These are phyloP conservation scores for Boletus speciosus DNA, from an alignment of 768 basidiomycete species.

Conservation along the genomic window DNA sequence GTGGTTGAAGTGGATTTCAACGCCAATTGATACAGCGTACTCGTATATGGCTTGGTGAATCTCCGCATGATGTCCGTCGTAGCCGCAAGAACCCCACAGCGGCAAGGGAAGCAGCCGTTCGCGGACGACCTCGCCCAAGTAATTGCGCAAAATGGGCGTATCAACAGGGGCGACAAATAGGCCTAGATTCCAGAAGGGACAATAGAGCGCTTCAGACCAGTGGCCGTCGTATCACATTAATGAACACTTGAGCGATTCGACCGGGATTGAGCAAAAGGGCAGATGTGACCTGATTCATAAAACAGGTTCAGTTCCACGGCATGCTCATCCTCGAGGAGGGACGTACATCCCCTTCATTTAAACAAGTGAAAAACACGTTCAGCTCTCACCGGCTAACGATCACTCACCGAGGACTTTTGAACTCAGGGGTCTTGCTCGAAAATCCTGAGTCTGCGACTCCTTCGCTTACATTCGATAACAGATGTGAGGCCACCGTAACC, in stretches of 20 bases:
- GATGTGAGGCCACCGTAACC: constrained; percentile 9
- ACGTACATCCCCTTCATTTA: constrained; percentile 15
- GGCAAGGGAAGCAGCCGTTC: constrained; percentile 15
- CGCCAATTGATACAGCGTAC: constrained; percentile 18
- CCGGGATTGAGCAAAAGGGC: constrained; percentile 24
- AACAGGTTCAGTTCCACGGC: neutral
- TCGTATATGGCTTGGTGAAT: constrained; percentile 19
- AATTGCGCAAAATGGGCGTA: constrained; percentile 17
- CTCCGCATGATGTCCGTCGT: constrained; percentile 29
- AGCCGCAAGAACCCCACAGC: constrained; percentile 16
- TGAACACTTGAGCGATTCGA: constrained; percentile 20
- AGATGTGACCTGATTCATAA: constrained; percentile 12
- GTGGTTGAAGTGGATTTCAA: constrained; percentile 18
- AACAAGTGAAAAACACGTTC: constrained; percentile 7
- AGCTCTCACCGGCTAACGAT: neutral
- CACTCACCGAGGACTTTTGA: constrained; percentile 14
- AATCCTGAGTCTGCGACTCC: constrained; percentile 18
- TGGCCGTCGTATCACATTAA: constrained; percentile 13
- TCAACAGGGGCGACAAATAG: constrained; percentile 14
- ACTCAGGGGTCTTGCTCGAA: constrained; percentile 18
- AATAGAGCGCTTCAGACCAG: constrained; percentile 11
- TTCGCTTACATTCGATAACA: constrained; percentile 2
- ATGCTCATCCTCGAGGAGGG: neutral
- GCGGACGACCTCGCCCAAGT: constrained; percentile 17
- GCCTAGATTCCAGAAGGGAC: constrained; percentile 21